Conservation (phyloP, 2,329 filamentous ascomycete species). For the Rhinocladiella mackenziei region DNA sequence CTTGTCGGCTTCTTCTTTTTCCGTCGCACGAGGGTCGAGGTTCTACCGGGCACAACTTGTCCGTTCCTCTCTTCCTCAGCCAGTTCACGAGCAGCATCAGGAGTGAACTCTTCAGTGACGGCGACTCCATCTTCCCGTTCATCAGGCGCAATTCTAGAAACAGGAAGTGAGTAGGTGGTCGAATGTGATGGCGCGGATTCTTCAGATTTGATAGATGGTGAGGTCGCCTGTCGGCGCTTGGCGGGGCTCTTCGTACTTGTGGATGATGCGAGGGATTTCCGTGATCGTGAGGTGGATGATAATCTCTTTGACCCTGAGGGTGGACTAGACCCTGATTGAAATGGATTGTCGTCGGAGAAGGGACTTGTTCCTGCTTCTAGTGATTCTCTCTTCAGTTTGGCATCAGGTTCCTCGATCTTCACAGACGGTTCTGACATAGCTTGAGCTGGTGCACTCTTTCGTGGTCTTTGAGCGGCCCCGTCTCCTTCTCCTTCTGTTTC, state of each 20-base stretch:
- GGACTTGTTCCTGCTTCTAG: slow-evolving; percentile 53
- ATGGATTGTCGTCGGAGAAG: slow-evolving; percentile 88
- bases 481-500: slow-evolving; percentile 50
- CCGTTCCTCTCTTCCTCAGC: slow-evolving; percentile 52
- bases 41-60: slow-evolving; percentile 26
- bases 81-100: slow-evolving; percentile 79
- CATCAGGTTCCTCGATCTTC: slow-evolving; percentile 37
- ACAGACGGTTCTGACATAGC: slow-evolving; percentile 29
- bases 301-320: slow-evolving; percentile 48
- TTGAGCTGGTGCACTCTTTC: slow-evolving; percentile 46
- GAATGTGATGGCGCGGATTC: slow-evolving; percentile 55
- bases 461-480: slow-evolving; percentile 50
- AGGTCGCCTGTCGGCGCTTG: slow-evolving; percentile 49
- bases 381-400: slow-evolving; percentile 43
- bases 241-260: slow-evolving; percentile 26
- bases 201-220: slow-evolving; percentile 48
- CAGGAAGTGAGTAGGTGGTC: slow-evolving; percentile 48
- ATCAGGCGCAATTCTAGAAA: slow-evolving; percentile 46
- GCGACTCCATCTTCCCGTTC: slow-evolving; percentile 50
- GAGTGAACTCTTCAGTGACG: slow-evolving; percentile 86
- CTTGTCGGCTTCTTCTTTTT: slow-evolving; percentile 46
- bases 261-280: slow-evolving; percentile 32
- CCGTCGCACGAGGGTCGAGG: slow-evolving; percentile 38
- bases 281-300: slow-evolving; percentile 48
- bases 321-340: slow-evolving; percentile 79